Conservation (phyloP, 2,329 filamentous ascomycete genomes). For the Seiridium unicorne region DNA sequence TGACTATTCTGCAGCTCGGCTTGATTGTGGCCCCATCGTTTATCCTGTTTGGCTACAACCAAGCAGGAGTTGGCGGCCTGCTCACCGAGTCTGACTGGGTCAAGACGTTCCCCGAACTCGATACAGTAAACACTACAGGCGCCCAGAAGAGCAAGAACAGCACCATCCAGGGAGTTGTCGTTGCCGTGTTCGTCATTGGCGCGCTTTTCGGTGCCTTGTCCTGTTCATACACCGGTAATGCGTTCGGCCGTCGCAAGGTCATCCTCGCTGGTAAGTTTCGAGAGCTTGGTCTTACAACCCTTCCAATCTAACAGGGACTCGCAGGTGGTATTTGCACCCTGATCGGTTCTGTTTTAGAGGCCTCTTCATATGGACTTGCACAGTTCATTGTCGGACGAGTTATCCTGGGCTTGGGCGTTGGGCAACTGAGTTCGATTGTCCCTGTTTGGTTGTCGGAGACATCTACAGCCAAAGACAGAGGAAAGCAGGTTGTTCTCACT, state of each 20-base stretch:
- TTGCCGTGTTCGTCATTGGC: conserved; percentile 35
- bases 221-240: conserved; percentile 35
- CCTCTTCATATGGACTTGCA: conserved; percentile 33
- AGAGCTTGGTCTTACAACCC: no score
- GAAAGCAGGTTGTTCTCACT: conserved; percentile 36
- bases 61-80: conserved; percentile 36
- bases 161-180: conserved; percentile 35
- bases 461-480: conserved; percentile 37
- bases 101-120: conserved; percentile 35
- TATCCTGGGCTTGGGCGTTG: conserved; percentile 36
- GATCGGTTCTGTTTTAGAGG: conserved; percentile 40
- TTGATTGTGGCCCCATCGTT: conserved; percentile 42
- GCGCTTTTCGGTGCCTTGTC: conserved; percentile 33
- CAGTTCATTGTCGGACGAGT: conserved; percentile 41
- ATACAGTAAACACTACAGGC: conserved; percentile 33
- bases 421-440: conserved; percentile 37
- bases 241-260: conserved; percentile 37
- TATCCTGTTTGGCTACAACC: conserved; percentile 41
- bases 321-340: conserved; percentile 33
- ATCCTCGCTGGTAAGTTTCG: conserved; percentile 30
- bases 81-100: conserved; percentile 31
- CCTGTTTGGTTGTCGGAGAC: conserved; percentile 40
- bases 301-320: not conserved
- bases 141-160: conserved; percentile 27
- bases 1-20: conserved; percentile 35